phyloP scores from a whole-genome alignment of 1,284 basidiomycete species.

The Earliella scabrosa region DNA sequence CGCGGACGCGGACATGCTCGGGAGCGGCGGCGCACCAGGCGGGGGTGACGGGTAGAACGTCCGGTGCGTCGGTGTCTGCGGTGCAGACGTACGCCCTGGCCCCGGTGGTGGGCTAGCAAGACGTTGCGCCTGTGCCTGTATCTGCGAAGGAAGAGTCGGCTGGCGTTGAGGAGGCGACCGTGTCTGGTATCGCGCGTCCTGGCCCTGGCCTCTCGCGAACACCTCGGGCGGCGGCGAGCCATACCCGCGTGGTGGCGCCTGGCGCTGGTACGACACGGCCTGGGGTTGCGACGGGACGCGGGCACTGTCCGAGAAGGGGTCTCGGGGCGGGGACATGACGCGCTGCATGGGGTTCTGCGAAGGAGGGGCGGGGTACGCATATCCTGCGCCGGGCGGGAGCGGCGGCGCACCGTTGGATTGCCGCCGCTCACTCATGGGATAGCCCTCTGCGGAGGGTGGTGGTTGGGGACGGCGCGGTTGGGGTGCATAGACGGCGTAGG shows the following conservation, averaged over 20 bases:
- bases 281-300: slow-evolving; percentile 1
- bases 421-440: slow-evolving; percentile 16
- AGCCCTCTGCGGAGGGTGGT: slow-evolving; percentile 5
- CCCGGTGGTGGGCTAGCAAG: slow-evolving; percentile 1
- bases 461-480: slow-evolving; percentile 38
- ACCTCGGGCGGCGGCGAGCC: slow-evolving; percentile 21
- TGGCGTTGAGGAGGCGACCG: background rate
- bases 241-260: slow-evolving; percentile 19
- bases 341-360: slow-evolving; percentile 7
- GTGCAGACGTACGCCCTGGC: background rate
- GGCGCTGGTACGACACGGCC: slow-evolving; percentile 19
- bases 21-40: slow-evolving; percentile 11
- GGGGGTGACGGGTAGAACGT: slow-evolving; percentile 2
- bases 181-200: background rate
- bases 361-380: slow-evolving; percentile 13
- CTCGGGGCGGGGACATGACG: slow-evolving; percentile 1
- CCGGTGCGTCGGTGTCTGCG: slow-evolving; percentile 30
- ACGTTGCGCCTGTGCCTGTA: background rate
- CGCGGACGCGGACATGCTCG: background rate
- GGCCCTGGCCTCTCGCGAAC: slow-evolving; percentile 3
- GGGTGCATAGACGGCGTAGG: slow-evolving; percentile 38
- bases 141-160: background rate
- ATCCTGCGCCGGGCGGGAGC: slow-evolving; percentile 20
- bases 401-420: background rate
- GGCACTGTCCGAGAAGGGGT: slow-evolving; percentile 22